phyloP scores from a whole-genome alignment of 139 green algal genomes.

The Gonium pectorale region DNA sequence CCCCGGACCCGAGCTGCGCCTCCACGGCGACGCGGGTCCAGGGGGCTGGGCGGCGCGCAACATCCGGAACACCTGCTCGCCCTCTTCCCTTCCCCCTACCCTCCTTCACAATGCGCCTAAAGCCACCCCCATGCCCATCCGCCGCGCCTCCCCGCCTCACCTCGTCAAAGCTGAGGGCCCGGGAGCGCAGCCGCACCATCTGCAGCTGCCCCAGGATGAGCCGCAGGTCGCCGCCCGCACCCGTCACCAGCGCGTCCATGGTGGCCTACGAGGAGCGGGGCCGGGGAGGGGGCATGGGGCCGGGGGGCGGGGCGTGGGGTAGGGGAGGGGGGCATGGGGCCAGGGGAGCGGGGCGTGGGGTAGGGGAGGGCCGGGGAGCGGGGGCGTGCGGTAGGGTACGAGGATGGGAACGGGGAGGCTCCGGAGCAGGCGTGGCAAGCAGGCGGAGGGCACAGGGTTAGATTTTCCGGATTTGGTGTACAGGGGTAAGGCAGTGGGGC shows the following conservation, averaged over 20 bases:
- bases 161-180: constrained; percentile 82
- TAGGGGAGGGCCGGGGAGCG: background rate
- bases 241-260: constrained; percentile 87
- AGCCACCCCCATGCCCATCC: background rate
- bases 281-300: background rate
- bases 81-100: background rate
- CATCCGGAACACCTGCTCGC: background rate
- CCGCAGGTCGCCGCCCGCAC: constrained; percentile 89
- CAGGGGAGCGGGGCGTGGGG: background rate
- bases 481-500: too few relatives aligned
- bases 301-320: background rate
- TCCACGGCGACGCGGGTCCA: too few relatives aligned
- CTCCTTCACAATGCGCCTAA: too few relatives aligned
- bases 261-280: constrained; percentile 60
- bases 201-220: constrained; percentile 95
- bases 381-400: background rate
- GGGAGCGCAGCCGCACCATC: constrained; percentile 75
- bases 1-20: too few relatives aligned
- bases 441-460: too few relatives aligned
- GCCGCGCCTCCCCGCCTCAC: constrained; percentile 58
- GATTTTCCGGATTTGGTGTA: too few relatives aligned
- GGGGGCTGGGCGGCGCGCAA: too few relatives aligned
- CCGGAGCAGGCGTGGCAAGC: too few relatives aligned
- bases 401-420: background rate
- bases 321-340: background rate